These are phyloP conservation scores for Hyaloperonospora arabidopsidis DNA, from an alignment of 352 stramenopile species.

Conservation along the genomic window DNA sequence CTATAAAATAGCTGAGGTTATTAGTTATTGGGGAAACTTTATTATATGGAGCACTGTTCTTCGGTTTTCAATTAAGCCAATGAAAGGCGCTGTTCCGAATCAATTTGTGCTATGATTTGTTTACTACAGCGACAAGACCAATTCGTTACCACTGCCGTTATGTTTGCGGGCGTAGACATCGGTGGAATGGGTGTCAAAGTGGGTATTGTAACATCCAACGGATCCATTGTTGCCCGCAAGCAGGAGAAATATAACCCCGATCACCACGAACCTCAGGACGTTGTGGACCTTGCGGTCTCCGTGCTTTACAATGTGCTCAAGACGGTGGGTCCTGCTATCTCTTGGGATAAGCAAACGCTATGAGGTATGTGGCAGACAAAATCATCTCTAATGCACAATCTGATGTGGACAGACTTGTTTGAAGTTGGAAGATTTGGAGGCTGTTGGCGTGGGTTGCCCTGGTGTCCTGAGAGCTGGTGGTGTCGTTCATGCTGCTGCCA, in stretches of 20 bases:
- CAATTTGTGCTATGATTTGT: too few species aligned
- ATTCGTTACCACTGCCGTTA: too few species aligned
- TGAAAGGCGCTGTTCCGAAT: too few species aligned
- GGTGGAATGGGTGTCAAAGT: conserved; percentile 69
- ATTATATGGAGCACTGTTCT: too few species aligned
- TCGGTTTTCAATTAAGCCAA: too few species aligned
- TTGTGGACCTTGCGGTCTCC: conserved; percentile 42
- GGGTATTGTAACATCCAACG: conserved; percentile 45
- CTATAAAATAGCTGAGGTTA: too few species aligned
- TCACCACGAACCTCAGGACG: conserved; percentile 35
- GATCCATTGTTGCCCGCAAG: conserved; percentile 37
- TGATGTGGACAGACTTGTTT: conserved; percentile 19
- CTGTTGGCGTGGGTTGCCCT: conserved; percentile 56
- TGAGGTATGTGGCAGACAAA: background rate
- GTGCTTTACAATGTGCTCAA: conserved; percentile 39
- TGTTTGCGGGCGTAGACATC: conserved; percentile 67
- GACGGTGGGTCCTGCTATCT: conserved; percentile 21
- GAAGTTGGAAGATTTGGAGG: conserved; percentile 30
- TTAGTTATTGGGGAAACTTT: too few species aligned
- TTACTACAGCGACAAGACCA: too few species aligned
- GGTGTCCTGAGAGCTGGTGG: conserved; percentile 43
- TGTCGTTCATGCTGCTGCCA: conserved; percentile 55
- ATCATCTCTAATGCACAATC: background rate
- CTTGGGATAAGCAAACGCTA: background rate
- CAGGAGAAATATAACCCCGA: conserved; percentile 39